These are phyloP conservation scores for Cylindricascospora bacillispora DNA, from an alignment of 1,139 yeast genomes.

Conservation along the genomic window DNA sequence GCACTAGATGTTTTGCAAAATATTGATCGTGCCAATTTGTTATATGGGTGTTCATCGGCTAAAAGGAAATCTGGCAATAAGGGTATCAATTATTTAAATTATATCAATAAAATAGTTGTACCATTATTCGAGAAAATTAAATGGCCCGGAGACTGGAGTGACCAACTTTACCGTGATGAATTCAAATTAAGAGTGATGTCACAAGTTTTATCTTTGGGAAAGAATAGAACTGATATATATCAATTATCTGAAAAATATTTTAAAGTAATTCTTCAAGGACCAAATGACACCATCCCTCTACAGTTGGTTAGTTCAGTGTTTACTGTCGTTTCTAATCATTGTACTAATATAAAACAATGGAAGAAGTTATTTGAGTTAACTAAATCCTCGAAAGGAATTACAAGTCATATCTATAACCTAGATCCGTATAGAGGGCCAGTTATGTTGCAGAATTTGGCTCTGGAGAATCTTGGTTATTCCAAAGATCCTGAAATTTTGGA, in stretches of 20 bases:
- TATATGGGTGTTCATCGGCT: constrained; percentile 2
- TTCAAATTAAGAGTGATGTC: constrained; percentile 12
- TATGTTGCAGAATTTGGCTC: constrained; percentile 38
- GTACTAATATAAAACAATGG: constrained; percentile 38
- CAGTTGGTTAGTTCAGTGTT: constrained; percentile 32
- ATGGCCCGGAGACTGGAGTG: constrained; percentile 8
- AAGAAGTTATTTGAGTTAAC: constrained; percentile 42
- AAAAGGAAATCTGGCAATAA: constrained; percentile 3
- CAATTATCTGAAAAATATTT: constrained; percentile 30
- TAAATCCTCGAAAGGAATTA: constrained; percentile 33
- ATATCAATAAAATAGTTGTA: constrained; percentile 25
- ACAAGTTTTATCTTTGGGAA: constrained; percentile 13
- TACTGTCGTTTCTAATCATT: constrained; percentile 25
- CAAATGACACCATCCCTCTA: constrained; percentile 36
- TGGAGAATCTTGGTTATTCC: constrained; percentile 41
- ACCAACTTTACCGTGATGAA: constrained; percentile 2
- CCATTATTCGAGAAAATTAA: constrained; percentile 12
- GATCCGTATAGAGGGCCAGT: constrained; percentile 12
- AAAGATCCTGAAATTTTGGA: constrained; percentile 33
- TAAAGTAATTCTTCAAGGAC: constrained; percentile 39
- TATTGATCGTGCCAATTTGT: constrained; percentile 7
- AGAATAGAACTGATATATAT: constrained; percentile 23
- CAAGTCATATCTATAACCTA: constrained; percentile 13
- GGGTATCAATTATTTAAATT: too few relatives aligned
- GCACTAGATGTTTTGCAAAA: constrained; percentile 16